phyloP scores from a whole-genome alignment of 179 eudicot species.

The Nepenthes alata region DNA sequence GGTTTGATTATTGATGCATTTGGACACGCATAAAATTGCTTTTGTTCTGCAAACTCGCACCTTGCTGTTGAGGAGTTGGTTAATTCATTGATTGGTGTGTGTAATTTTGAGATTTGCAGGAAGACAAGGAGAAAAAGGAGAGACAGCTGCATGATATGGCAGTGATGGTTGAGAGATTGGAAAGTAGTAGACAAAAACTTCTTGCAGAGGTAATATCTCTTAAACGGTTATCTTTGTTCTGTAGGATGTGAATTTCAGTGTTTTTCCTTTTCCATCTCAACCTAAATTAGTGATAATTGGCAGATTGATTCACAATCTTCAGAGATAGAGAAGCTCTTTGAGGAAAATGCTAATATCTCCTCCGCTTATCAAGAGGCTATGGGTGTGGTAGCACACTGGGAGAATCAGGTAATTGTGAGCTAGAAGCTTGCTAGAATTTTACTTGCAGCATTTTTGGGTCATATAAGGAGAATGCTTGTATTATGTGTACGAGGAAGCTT shows the following conservation, averaged over 20 bases:
- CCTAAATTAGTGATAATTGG: constrained; percentile 3
- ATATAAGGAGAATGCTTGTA: no score
- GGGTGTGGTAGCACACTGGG: constrained; percentile 62
- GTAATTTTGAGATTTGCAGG: constrained; percentile 23
- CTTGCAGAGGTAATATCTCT: constrained; percentile 51
- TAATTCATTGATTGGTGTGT: neutral
- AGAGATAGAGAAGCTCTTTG: constrained; percentile 89
- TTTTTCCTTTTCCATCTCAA: neutral
- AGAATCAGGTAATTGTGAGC: constrained; percentile 55
- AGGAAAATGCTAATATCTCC: constrained; percentile 68
- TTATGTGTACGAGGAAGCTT: no score
- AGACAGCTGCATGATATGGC: constrained; percentile 94
- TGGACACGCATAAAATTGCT: neutral
- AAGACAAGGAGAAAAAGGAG: constrained; percentile 84
- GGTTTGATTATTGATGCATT: no score
- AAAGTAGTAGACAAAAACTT: constrained; percentile 86
- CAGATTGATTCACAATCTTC: constrained; percentile 97
- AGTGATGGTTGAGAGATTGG: constrained; percentile 77
- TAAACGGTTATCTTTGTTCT: neutral
- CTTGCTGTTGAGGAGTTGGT: neutral
- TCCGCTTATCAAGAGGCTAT: constrained; percentile 72
- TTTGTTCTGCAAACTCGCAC: neutral
- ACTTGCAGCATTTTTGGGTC: neutral
- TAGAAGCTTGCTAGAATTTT: neutral
- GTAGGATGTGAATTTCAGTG: neutral